Evolutionary conservation across 306 rosid species (phyloP).

Genomic region (Casuarina equisetifolia): DNA sequence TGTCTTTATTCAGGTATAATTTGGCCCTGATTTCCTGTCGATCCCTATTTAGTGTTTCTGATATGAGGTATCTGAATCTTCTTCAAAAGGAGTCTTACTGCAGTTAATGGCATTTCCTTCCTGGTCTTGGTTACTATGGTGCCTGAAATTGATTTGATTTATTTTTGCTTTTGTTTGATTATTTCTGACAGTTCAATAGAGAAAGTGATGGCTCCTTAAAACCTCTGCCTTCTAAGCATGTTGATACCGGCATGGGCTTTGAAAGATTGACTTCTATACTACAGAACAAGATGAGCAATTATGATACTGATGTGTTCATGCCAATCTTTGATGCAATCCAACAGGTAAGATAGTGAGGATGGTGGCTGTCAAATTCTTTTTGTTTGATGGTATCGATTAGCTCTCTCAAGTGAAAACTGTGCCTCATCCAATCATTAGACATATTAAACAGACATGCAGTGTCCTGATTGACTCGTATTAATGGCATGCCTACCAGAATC

Average conservation of each 20-base stretch:
- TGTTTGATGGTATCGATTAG: background rate
- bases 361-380: background rate
- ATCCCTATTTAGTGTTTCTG: constrained; percentile 7
- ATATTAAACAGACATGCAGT: background rate
- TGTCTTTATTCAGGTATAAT: constrained; percentile 88
- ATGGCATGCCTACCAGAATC: background rate
- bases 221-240: constrained; percentile 92
- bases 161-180: constrained; percentile 16
- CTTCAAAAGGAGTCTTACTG: constrained; percentile 15
- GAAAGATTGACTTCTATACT: constrained; percentile 90
- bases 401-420: background rate
- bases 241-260: constrained; percentile 94
- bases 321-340: constrained; percentile 91
- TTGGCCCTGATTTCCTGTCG: constrained; percentile 1
- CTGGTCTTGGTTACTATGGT: background rate
- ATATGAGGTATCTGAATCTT: constrained; percentile 8
- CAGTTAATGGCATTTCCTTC: background rate
- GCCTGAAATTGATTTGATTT: background rate
- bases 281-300: constrained; percentile 91
- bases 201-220: constrained; percentile 88
- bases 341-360: constrained; percentile 44
- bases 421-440: background rate
- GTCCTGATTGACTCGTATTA: background rate
- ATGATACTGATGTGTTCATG: constrained; percentile 90
- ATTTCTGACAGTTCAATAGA: constrained; percentile 68